Evolutionary conservation across 2,329 filamentous ascomycete genomes (phyloP).

Genomic region (Beauveria asiatica): DNA sequence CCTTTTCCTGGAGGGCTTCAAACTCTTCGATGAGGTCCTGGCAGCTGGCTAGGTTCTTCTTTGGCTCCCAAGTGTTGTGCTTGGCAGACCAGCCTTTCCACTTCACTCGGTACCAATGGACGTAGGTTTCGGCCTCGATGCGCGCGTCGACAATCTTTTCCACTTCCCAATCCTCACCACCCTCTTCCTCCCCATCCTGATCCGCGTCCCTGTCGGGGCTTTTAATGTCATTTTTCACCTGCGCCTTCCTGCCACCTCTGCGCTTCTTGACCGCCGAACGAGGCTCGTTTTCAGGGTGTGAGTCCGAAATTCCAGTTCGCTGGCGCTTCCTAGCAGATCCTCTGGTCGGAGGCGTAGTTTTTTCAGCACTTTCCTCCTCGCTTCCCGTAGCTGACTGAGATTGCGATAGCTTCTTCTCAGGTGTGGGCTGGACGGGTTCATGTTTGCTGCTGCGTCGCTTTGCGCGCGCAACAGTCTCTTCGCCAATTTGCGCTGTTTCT

Average conservation of each 20-base stretch:
- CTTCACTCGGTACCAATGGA: constrained; percentile 41
- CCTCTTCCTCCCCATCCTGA: constrained; percentile 6
- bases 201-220: constrained; percentile 13
- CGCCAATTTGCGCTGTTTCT: neutral
- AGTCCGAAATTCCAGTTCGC: neutral
- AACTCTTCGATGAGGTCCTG: constrained; percentile 27
- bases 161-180: constrained; percentile 34
- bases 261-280: neutral
- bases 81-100: constrained; percentile 39
- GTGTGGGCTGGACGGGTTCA: neutral
- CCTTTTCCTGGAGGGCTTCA: constrained; percentile 16
- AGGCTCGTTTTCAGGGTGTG: neutral
- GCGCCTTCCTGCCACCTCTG: neutral
- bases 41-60: constrained; percentile 34
- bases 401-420: neutral
- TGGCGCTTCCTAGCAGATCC: neutral
- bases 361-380: neutral
- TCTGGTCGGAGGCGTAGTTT: neutral
- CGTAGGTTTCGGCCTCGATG: constrained; percentile 28
- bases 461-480: neutral
- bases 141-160: constrained; percentile 36
- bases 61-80: constrained; percentile 48
- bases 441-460: neutral
- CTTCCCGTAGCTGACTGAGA: neutral
- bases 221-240: neutral